Evolutionary conservation across 768 basidiomycete species (phyloP), one percentile per base, ranked within the genome.

Genomic region (Kwoniella dejecticola): DNA sequence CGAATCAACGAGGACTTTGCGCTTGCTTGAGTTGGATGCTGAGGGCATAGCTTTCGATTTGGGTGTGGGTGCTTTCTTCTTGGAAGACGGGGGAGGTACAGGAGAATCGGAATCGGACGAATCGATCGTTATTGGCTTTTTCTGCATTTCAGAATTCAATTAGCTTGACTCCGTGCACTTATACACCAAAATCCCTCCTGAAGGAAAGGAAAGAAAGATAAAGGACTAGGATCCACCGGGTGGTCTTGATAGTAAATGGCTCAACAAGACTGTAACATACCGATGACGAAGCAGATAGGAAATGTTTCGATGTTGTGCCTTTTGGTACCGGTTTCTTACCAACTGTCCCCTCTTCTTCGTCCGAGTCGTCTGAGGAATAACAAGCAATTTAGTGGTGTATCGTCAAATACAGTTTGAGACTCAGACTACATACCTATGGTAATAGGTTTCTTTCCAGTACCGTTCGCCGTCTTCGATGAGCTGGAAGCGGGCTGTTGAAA

Each of bases 301-400:
- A 64, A 45, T 72, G 63, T 41, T 72, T 72, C 12, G 69, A 75
- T 1, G 68, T 69, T 0, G 55, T 59, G 19, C 66, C 31, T 27
- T 61, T 67, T 1, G 58, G 3, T 24, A 41, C 44, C 15, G 69
- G 63, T 46, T 70, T 70, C 38, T 19, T 44, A 19, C 62, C 64
- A 7, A 68, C 52, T 3, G 29, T 33, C 13, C 59, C 64, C 10
- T 27, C 50, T 45, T 73, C 72, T n/a, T 74, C 72, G 33, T 74
- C 72, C 24, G 69, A 71, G 42, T 74, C 72, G 36, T 70, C 72
- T 71, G 44, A 15, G 13, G n/a, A n/a, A n/a, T n/a, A n/a, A n/a
- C n/a, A n/a, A n/a, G n/a, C n/a, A n/a, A n/a, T n/a, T n/a, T n/a
- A n/a, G n/a, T n/a, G n/a, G n/a, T n/a, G n/a, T n/a, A n/a, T n/a